Evolutionary conservation across 225 moss, liverwort and hornwort genomes (phyloP).

Genomic region (Polytrichum commune): DNA sequence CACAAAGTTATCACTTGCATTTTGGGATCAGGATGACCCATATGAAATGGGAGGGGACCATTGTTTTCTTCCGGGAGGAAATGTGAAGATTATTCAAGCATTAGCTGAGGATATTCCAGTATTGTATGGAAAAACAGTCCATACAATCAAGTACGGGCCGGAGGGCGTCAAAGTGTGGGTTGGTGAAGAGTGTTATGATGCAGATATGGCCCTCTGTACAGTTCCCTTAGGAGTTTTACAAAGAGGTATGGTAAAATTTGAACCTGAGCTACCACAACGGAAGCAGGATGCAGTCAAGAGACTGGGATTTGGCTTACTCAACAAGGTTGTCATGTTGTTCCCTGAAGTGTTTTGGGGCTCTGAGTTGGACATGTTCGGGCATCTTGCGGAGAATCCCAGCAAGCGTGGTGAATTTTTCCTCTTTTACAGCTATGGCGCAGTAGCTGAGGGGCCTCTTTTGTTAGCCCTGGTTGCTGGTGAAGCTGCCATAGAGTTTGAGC

Average conservation of each 20-base stretch:
- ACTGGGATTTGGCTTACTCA: constrained; percentile 46
- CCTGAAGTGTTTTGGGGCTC: constrained; percentile 36
- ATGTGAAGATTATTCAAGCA: constrained; percentile 36
- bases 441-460: constrained; percentile 32
- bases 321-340: constrained; percentile 50
- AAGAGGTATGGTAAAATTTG: constrained; percentile 33
- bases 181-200: constrained; percentile 37
- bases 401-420: constrained; percentile 46
- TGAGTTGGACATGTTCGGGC: constrained; percentile 40
- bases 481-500: constrained; percentile 53
- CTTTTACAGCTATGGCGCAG: constrained; percentile 45
- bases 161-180: constrained; percentile 36
- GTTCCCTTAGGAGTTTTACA: constrained; percentile 42
- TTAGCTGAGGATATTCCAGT: constrained; percentile 38
- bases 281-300: constrained; percentile 42
- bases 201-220: constrained; percentile 45
- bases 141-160: constrained; percentile 31
- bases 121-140: constrained; percentile 29
- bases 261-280: constrained; percentile 37
- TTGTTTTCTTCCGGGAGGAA: constrained; percentile 46
- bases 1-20: constrained; percentile 41
- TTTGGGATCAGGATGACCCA: constrained; percentile 58
- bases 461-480: constrained; percentile 49
- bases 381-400: constrained; percentile 25
- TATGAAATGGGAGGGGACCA: constrained; percentile 62